phyloP scores from a whole-genome alignment of 1,139 yeast genomes.

The Saccharomyces hybrid region DNA sequence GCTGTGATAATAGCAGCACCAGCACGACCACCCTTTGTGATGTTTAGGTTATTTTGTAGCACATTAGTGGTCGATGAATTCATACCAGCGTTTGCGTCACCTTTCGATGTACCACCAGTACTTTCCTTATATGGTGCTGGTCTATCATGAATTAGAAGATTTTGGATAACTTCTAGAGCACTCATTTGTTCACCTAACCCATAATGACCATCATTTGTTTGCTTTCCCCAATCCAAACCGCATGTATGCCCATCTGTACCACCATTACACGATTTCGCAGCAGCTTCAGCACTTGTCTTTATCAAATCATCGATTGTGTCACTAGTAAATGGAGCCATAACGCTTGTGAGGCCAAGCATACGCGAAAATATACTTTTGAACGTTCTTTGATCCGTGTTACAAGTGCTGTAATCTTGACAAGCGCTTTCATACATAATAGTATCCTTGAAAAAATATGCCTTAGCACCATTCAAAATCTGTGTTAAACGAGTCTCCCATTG shows the following conservation, averaged over 20 bases:
- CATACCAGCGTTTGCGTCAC: constrained; percentile 41
- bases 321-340: constrained; percentile 43
- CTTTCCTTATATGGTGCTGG: constrained; percentile 38
- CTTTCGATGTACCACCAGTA: constrained; percentile 44
- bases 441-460: constrained; percentile 38
- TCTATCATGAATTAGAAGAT: constrained; percentile 35
- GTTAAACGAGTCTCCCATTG: constrained; percentile 45
- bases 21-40: constrained; percentile 60
- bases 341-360: constrained; percentile 44
- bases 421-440: constrained; percentile 51
- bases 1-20: constrained; percentile 87
- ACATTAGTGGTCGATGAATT: constrained; percentile 30
- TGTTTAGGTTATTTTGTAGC: constrained; percentile 38
- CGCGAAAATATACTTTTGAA: constrained; percentile 55
- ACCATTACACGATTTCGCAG: constrained; percentile 66
- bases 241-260: constrained; percentile 74
- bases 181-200: constrained; percentile 78
- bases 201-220: constrained; percentile 54
- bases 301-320: constrained; percentile 37
- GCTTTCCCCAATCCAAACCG: constrained; percentile 54
- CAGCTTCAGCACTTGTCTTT: constrained; percentile 50
- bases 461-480: constrained; percentile 38
- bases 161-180: constrained; percentile 62
- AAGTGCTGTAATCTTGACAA: constrained; percentile 40
- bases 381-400: constrained; percentile 59